Evolutionary conservation across 2,329 filamentous ascomycete species (phyloP).

Genomic region (Neoarthrinium moseri): DNA sequence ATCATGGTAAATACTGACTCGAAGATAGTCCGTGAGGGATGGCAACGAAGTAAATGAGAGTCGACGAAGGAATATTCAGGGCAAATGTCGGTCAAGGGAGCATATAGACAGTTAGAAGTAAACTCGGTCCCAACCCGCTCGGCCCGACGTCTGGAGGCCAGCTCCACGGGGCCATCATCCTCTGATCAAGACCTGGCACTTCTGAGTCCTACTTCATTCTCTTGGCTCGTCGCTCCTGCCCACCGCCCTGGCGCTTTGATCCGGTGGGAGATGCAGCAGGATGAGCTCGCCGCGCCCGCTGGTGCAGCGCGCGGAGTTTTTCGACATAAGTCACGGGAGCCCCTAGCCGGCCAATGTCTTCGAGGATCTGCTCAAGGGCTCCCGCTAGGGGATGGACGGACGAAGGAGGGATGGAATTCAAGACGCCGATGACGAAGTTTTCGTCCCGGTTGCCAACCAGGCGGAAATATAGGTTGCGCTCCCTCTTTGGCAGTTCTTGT

Average conservation of each 20-base stretch:
- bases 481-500: conserved; percentile 20
- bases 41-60: neutral
- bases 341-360: conserved; percentile 20
- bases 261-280: conserved; percentile 12
- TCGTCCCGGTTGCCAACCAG: conserved; percentile 44
- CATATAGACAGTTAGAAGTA: conserved; percentile 12
- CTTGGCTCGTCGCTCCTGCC: conserved; percentile 20
- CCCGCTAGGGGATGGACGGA: conserved; percentile 18
- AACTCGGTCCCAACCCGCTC: conserved; percentile 5
- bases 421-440: conserved; percentile 44
- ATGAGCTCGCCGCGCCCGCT: conserved; percentile 20
- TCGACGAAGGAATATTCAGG: neutral
- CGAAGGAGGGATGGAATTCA: conserved; percentile 26
- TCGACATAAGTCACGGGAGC: conserved; percentile 25
- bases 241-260: conserved; percentile 21
- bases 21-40: neutral
- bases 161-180: neutral
- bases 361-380: conserved; percentile 32
- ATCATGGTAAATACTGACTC: neutral
- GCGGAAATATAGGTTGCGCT: conserved; percentile 46
- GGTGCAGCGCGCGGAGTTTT: conserved; percentile 28
- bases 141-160: neutral
- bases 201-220: conserved; percentile 18
- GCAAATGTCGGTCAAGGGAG: neutral
- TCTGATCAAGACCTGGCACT: neutral